Evolutionary conservation across 1,139 yeast species (phyloP).

Genomic region (Geotrichum klebahnii): DNA sequence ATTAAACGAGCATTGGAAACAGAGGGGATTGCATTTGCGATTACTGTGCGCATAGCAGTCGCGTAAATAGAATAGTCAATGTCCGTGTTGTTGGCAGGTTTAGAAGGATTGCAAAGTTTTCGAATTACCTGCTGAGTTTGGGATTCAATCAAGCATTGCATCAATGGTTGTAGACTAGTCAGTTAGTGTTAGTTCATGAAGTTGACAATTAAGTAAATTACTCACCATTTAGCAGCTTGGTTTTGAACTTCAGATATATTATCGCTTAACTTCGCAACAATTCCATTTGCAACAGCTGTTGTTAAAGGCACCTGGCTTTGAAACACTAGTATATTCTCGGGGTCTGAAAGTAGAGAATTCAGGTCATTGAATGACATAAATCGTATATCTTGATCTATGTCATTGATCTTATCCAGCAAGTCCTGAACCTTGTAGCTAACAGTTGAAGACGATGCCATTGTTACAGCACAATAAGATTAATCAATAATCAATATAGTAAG

Average conservation of each 20-base stretch:
- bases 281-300: slow-evolving; percentile 36
- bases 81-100: slow-evolving; percentile 41
- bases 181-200: neutral
- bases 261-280: slow-evolving; percentile 57
- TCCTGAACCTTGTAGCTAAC: slow-evolving; percentile 15
- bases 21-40: slow-evolving; percentile 42
- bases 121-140: slow-evolving; percentile 12
- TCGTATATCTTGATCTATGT: slow-evolving; percentile 72
- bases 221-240: slow-evolving; percentile 62
- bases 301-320: slow-evolving; percentile 36
- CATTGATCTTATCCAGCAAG: slow-evolving; percentile 32
- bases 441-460: neutral
- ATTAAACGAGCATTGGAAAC: slow-evolving; percentile 38
- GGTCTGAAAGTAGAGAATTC: slow-evolving; percentile 45
- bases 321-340: slow-evolving; percentile 27
- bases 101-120: slow-evolving; percentile 6
- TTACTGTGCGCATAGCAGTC: slow-evolving; percentile 64
- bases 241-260: slow-evolving; percentile 72
- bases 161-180: slow-evolving; percentile 21
- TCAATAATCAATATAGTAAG: too few species aligned
- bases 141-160: slow-evolving; percentile 5
- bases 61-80: slow-evolving; percentile 53
- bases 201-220: slow-evolving; percentile 8
- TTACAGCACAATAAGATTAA: too few species aligned
- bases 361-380: slow-evolving; percentile 85